Conservation (phyloP, 805 yeast genomes). For the Candida schatavii region DNA sequence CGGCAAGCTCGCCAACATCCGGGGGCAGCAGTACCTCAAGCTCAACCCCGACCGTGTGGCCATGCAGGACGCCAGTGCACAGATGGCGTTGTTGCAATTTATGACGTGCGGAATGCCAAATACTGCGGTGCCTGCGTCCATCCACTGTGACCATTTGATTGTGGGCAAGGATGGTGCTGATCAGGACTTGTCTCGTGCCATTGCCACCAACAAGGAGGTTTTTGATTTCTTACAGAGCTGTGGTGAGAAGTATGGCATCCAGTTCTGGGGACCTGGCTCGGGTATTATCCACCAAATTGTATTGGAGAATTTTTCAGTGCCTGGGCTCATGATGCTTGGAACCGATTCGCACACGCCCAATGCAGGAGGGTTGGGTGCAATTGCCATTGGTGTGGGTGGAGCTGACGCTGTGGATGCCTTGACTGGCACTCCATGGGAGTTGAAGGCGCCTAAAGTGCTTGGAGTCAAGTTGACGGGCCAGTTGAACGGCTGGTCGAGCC, state of each 20-base stretch:
- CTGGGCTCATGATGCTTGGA: slow-evolving; percentile 96
- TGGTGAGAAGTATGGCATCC: slow-evolving; percentile 92
- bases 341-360: slow-evolving; percentile 99
- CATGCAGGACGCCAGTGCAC: slow-evolving; percentile 99
- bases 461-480: slow-evolving; percentile 93
- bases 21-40: slow-evolving; percentile 90
- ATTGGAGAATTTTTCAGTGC: slow-evolving; percentile 92
- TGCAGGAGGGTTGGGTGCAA: slow-evolving; percentile 98
- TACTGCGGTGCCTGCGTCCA: slow-evolving; percentile 91
- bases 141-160: slow-evolving; percentile 97
- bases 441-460: slow-evolving; percentile 91
- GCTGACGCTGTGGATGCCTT: slow-evolving; percentile 99
- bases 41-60: slow-evolving; percentile 97
- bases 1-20: slow-evolving; percentile 50
- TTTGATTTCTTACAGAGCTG: slow-evolving; percentile 92
- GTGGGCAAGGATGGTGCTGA: slow-evolving; percentile 95
- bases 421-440: slow-evolving; percentile 98
- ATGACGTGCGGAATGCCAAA: slow-evolving; percentile 92
- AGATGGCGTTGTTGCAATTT: slow-evolving; percentile 97
- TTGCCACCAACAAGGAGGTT: slow-evolving; percentile 87
- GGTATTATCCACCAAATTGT: slow-evolving; percentile 99
- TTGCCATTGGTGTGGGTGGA: slow-evolving; percentile 99
- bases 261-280: slow-evolving; percentile 99
- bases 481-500: slow-evolving; percentile 92
- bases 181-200: slow-evolving; percentile 74